phyloP scores from a whole-genome alignment of 345 rosid genomes.

The Rhizophora mangle region DNA sequence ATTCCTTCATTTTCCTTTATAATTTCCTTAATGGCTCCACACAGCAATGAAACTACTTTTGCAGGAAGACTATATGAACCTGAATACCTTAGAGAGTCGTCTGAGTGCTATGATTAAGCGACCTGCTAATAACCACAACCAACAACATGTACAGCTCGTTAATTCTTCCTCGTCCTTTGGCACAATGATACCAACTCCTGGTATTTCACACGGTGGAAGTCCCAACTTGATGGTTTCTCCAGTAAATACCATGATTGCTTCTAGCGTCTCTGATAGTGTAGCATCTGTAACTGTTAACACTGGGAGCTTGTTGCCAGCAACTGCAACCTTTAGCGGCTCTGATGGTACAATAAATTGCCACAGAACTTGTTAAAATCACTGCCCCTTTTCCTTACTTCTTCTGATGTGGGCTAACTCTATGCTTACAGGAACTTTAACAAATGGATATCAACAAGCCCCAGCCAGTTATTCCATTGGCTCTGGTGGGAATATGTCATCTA shows the following conservation, averaged over 20 bases:
- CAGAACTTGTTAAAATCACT: neutral
- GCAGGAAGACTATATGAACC: slow-evolving; percentile 82
- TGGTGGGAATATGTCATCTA: slow-evolving; percentile 68
- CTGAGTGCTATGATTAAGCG: slow-evolving; percentile 46
- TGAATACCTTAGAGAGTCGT: slow-evolving; percentile 66
- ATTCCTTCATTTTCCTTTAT: neutral
- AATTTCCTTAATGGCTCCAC: slow-evolving; percentile 13
- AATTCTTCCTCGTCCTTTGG: slow-evolving; percentile 59
- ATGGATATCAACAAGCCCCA: slow-evolving; percentile 64
- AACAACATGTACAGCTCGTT: slow-evolving; percentile 47
- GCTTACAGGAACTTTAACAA: slow-evolving; percentile 57
- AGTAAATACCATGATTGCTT: slow-evolving; percentile 47
- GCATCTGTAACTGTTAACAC: slow-evolving; percentile 46
- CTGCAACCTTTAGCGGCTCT: slow-evolving; percentile 44
- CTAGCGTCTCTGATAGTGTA: slow-evolving; percentile 47
- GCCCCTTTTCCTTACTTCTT: slow-evolving; percentile 7
- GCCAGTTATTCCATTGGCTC: slow-evolving; percentile 62
- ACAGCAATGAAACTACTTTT: slow-evolving; percentile 4
- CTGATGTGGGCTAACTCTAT: slow-evolving; percentile 2
- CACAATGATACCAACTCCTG: slow-evolving; percentile 94
- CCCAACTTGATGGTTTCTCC: slow-evolving; percentile 54
- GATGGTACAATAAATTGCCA: slow-evolving; percentile 40
- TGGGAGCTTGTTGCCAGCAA: slow-evolving; percentile 47
- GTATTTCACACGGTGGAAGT: slow-evolving; percentile 61
- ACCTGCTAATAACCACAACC: slow-evolving; percentile 37